phyloP scores from a whole-genome alignment of 108 stramenopile species.

The Aurantiochytrium sp. region DNA sequence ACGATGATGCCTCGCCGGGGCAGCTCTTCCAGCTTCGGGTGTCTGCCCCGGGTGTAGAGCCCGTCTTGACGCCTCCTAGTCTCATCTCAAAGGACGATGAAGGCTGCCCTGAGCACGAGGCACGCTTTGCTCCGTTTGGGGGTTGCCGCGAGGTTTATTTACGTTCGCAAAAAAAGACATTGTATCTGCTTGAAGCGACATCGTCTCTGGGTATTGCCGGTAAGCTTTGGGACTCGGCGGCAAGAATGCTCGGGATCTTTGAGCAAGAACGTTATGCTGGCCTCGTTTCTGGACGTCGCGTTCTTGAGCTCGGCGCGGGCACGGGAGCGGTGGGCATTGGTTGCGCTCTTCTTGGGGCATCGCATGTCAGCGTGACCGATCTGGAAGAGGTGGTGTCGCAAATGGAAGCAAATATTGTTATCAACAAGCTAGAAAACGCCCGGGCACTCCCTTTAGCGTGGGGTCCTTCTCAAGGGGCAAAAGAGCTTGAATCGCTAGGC shows the following conservation, averaged over 20 bases:
- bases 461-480: neutral
- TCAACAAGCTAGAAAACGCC: neutral
- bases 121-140: neutral
- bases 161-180: neutral
- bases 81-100: neutral
- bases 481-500: neutral
- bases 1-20: neutral
- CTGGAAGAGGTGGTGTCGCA: slow-evolving; percentile 32
- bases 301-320: slow-evolving; percentile 39
- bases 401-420: slow-evolving; percentile 20
- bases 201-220: neutral
- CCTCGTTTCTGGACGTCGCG: neutral
- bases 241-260: neutral
- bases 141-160: neutral
- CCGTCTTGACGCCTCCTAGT: neutral
- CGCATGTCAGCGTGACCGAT: slow-evolving; percentile 30
- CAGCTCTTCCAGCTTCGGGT: neutral
- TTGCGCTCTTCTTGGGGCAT: slow-evolving; percentile 24
- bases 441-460: neutral
- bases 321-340: slow-evolving; percentile 39
- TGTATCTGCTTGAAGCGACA: neutral
- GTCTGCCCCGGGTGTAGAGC: neutral
- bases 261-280: neutral
- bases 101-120: neutral
- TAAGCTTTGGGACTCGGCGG: neutral